Conservation (phyloP, 1,284 basidiomycete species). For the Wolfiporia cocos region DNA sequence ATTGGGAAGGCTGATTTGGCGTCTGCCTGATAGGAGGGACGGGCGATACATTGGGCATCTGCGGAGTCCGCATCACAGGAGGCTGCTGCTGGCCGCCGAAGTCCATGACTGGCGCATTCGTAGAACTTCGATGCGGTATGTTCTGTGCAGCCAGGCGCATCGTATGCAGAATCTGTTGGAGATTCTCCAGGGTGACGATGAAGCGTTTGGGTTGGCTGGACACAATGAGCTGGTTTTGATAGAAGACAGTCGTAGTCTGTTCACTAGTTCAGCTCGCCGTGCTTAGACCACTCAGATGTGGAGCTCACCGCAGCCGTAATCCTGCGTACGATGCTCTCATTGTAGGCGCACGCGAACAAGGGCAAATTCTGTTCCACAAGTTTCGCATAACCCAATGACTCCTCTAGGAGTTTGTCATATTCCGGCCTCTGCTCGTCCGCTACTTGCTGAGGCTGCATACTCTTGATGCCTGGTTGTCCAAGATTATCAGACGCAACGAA, state of each 20-base stretch:
- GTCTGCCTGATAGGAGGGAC: too few species aligned
- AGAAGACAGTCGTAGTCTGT: constrained; percentile 45
- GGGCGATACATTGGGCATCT: too few species aligned
- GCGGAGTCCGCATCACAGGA: too few species aligned
- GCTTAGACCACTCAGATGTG: too few species aligned
- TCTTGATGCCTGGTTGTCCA: neutral
- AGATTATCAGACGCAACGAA: too few species aligned
- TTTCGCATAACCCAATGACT: constrained; percentile 32
- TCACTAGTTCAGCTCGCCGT: too few species aligned
- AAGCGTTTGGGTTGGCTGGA: neutral
- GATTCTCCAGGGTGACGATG: neutral
- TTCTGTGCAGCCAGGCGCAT: neutral
- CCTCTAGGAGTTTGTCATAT: constrained; percentile 44
- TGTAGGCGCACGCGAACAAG: constrained; percentile 38
- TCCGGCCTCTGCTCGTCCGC: constrained; percentile 45
- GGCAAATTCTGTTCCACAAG: constrained; percentile 48
- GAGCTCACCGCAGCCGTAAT: constrained; percentile 48
- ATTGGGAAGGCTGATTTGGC: too few species aligned
- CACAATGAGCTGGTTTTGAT: constrained; percentile 41
- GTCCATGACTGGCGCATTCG: neutral
- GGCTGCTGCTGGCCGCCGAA: too few species aligned
- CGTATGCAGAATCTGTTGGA: constrained; percentile 1
- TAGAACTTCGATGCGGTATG: neutral
- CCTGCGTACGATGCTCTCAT: constrained; percentile 39
- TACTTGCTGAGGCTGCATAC: constrained; percentile 19